These are phyloP conservation scores for Ajuga chamaepitys DNA, from an alignment of 257 asterid genomes.

Conservation along the genomic window DNA sequence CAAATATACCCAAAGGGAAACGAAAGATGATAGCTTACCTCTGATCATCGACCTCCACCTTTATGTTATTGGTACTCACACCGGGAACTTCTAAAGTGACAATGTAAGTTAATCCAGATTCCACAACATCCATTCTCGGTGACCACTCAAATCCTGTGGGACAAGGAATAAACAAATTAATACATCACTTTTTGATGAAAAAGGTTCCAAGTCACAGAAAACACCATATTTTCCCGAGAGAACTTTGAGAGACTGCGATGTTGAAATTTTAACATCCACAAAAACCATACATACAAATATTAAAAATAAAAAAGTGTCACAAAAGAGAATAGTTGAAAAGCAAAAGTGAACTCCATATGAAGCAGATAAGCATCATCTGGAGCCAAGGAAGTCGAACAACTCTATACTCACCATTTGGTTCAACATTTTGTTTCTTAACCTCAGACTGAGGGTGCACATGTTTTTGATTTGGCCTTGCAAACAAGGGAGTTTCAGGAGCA, in stretches of 20 bases:
- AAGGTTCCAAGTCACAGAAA: not conserved
- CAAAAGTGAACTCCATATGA: not conserved
- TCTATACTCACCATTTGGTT: slow-evolving; percentile 31
- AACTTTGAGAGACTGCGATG: not conserved
- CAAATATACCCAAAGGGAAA: not conserved
- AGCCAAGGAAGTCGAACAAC: not conserved
- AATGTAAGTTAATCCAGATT: slow-evolving; percentile 45
- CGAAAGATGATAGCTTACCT: slow-evolving; percentile 26
- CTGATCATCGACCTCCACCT: slow-evolving; percentile 54
- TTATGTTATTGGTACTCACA: slow-evolving; percentile 39
- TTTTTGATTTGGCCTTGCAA: slow-evolving; percentile 40
- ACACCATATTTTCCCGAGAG: not conserved
- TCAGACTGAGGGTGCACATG: slow-evolving; percentile 12
- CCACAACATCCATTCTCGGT: slow-evolving; percentile 73
- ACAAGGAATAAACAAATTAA: not conserved
- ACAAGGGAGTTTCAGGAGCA: slow-evolving; percentile 39
- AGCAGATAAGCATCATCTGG: not conserved
- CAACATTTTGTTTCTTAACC: slow-evolving; percentile 18
- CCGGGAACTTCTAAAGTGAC: slow-evolving; percentile 77
- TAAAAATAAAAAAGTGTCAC: not conserved
- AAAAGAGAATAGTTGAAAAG: not conserved
- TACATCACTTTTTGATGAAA: not conserved
- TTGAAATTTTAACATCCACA: not conserved
- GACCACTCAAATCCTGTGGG: slow-evolving; percentile 43
- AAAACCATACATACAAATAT: not conserved